phyloP scores from a whole-genome alignment of 805 yeast species.

The Cyberlindnera bimundalis region DNA sequence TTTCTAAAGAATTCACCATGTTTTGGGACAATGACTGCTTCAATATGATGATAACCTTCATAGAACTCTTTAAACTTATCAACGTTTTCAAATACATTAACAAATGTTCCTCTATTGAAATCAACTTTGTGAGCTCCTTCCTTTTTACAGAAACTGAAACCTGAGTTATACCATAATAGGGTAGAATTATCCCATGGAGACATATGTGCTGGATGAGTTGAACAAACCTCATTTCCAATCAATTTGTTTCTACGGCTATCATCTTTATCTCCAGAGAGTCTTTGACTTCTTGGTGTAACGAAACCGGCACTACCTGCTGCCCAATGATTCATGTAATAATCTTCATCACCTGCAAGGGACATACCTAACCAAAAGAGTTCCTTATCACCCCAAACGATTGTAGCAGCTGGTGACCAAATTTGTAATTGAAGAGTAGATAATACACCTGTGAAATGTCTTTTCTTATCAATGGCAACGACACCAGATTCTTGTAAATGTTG shows the following conservation, averaged over 20 bases:
- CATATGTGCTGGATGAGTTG: conserved; percentile 60
- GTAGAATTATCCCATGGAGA: conserved; percentile 44
- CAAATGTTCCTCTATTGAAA: conserved; percentile 25
- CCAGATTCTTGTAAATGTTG: conserved; percentile 45
- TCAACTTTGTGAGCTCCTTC: conserved; percentile 31
- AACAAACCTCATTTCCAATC: conserved; percentile 44
- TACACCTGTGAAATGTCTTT: conserved; percentile 46
- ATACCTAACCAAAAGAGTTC: conserved; percentile 66
- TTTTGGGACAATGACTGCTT: conserved; percentile 48
- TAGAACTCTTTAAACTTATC: conserved; percentile 34
- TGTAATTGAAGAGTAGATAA: conserved; percentile 40
- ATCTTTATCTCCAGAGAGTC: conserved; percentile 19
- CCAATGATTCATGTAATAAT: conserved; percentile 45
- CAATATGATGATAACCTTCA: conserved; percentile 36
- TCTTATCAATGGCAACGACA: conserved; percentile 42
- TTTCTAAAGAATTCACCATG: conserved; percentile 33
- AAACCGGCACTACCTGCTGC: conserved; percentile 61
- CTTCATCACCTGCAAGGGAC: conserved; percentile 51
- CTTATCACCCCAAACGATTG: conserved; percentile 62
- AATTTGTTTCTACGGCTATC: conserved; percentile 17
- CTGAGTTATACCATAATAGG: conserved; percentile 59
- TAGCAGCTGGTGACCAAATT: conserved; percentile 37
- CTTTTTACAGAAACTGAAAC: conserved; percentile 46
- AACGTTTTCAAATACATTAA: conserved; percentile 9
- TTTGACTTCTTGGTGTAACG: conserved; percentile 27